Percentiles rank a stretch among this genome's conserved stretches.
These are phyloP conservation scores for Monilinia polystroma DNA, from an alignment of 2,329 filamentous ascomycete species.

Conservation along the genomic window DNA sequence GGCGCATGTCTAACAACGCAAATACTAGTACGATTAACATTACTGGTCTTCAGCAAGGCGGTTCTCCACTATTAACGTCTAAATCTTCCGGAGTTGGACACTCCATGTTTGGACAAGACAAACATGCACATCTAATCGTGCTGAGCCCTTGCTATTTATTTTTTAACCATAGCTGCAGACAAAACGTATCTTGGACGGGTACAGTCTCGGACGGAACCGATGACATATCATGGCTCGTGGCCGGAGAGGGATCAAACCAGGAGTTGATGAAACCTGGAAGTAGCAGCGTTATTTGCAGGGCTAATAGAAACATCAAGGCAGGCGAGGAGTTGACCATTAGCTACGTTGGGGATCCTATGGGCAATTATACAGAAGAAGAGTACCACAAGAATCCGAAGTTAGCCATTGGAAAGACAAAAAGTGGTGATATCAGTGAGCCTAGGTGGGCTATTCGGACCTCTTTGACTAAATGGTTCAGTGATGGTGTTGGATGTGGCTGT, in stretches of 20 bases:
- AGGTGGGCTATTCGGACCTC: conserved; percentile 24
- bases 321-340: conserved; percentile 37
- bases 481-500: conserved; percentile 32
- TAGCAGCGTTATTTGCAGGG: conserved; percentile 30
- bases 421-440: conserved; percentile 14
- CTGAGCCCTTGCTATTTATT: conserved; percentile 37
- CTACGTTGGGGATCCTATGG: conserved; percentile 34
- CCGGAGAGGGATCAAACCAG: conserved; percentile 14
- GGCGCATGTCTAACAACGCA: conserved; percentile 37
- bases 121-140: conserved; percentile 19
- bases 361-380: not conserved
- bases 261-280: conserved; percentile 29
- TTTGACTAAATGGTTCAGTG: conserved; percentile 35
- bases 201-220: conserved; percentile 20
- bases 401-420: not conserved
- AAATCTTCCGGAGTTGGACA: not conserved
- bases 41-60: not conserved
- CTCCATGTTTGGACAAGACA: not conserved
- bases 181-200: conserved; percentile 35
- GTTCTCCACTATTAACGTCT: not conserved
- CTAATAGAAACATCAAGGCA: conserved; percentile 30
- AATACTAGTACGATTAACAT: conserved; percentile 27
- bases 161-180: conserved; percentile 37
- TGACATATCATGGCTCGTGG: conserved; percentile 19
- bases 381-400: not conserved